Conservation (phyloP, 352 stramenopile species). For the Phytophthora fragariaefolia region DNA sequence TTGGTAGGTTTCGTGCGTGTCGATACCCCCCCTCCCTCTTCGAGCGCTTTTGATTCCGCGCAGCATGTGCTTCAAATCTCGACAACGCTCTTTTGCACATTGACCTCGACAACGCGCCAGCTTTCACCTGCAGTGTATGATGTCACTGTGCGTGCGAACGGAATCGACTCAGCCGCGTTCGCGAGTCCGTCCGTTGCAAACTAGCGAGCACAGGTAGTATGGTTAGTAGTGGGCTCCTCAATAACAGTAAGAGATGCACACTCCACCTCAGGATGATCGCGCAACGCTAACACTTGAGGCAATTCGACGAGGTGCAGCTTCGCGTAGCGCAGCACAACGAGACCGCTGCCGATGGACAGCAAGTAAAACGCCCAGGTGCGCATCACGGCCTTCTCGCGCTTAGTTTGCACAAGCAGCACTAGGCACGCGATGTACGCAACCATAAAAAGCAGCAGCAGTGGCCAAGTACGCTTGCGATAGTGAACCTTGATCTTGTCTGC, state of each 20-base stretch:
- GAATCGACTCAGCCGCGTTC: constrained; percentile 49
- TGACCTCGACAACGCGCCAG: constrained; percentile 23
- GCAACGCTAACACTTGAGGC: constrained; percentile 68
- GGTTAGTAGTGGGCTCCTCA: neutral
- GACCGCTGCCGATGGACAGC: constrained; percentile 57
- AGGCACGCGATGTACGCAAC: constrained; percentile 49
- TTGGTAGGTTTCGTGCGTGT: too few relatives aligned
- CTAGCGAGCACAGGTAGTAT: constrained; percentile 30
- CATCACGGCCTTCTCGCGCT: constrained; percentile 40
- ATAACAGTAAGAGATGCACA: neutral
- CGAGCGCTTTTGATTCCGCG: neutral
- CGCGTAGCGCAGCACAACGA: constrained; percentile 71
- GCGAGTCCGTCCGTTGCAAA: constrained; percentile 55
- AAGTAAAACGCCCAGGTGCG: constrained; percentile 67
- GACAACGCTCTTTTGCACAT: constrained; percentile 24
- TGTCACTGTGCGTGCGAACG: constrained; percentile 62
- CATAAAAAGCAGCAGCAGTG: constrained; percentile 57
- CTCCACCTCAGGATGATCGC: constrained; percentile 69
- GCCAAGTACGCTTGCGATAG: constrained; percentile 54
- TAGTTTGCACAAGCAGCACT: constrained; percentile 46
- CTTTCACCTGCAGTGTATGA: constrained; percentile 43
- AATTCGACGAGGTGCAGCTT: constrained; percentile 82
- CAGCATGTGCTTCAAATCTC: constrained; percentile 17
- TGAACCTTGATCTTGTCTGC: constrained; percentile 54
- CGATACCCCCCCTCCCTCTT: neutral